A percentile compares a stretch with the other conserved stretches of the same genome.
Evolutionary conservation across 2,329 filamentous ascomycete species (phyloP).

Genomic region (Aschersonia sp.): DNA sequence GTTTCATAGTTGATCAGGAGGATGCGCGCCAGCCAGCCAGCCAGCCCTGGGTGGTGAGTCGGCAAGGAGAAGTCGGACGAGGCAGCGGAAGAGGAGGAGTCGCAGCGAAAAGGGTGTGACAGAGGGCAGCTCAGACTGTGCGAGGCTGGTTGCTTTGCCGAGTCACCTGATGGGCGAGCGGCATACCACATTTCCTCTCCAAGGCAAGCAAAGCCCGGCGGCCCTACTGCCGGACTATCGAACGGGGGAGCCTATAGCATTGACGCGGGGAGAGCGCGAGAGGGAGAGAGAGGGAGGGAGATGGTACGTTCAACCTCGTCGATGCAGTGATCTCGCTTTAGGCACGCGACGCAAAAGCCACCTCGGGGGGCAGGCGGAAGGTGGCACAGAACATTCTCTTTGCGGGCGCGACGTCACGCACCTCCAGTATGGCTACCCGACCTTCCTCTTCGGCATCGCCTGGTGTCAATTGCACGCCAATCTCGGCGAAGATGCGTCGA

Average conservation of each 20-base stretch:
- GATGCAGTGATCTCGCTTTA: background rate
- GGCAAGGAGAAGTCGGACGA: too few relatives aligned
- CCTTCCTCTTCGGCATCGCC: constrained; percentile 31
- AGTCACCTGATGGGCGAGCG: too few relatives aligned
- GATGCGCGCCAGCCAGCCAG: background rate
- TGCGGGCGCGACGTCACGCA: constrained; percentile 78
- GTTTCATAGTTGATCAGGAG: background rate
- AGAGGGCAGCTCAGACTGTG: too few relatives aligned
- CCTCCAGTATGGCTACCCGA: constrained; percentile 46
- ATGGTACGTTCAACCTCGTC: background rate
- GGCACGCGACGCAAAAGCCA: constrained; percentile 52
- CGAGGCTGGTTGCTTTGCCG: too few relatives aligned
- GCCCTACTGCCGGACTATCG: background rate
- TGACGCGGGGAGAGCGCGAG: too few relatives aligned
- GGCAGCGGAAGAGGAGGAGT: too few relatives aligned
- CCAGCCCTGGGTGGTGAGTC: too few relatives aligned
- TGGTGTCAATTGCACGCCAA: constrained; percentile 24
- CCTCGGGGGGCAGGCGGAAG: constrained; percentile 68
- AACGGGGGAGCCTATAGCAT: background rate
- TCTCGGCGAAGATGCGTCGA: constrained; percentile 22
- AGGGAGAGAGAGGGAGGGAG: background rate
- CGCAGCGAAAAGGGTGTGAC: too few relatives aligned
- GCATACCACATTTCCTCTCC: too few relatives aligned
- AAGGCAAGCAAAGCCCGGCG: too few relatives aligned
- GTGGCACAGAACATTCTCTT: constrained; percentile 96